Conservation (phyloP, 2,329 filamentous ascomycete species). For the Fusarium acutatum region DNA sequence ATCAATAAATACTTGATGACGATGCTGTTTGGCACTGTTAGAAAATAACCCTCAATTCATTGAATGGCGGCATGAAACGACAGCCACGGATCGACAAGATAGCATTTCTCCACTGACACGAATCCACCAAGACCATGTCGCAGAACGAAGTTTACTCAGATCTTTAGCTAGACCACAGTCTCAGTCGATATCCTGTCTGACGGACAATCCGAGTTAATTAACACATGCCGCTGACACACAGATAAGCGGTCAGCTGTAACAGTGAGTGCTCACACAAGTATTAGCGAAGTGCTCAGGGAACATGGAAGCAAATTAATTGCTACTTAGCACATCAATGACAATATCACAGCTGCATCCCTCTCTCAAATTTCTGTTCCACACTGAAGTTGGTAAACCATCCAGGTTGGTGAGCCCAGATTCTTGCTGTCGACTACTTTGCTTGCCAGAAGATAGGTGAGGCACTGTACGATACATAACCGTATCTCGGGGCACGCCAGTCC, state of each 20-base stretch:
- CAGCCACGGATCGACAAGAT: background rate
- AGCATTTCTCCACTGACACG: background rate
- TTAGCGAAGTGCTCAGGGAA: background rate
- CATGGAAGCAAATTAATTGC: background rate
- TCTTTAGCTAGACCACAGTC: background rate
- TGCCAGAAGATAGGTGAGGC: background rate
- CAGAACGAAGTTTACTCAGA: background rate
- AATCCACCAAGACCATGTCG: background rate
- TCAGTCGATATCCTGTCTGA: conserved; percentile 4
- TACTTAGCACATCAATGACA: background rate
- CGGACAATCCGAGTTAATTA: background rate
- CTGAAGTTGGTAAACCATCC: background rate
- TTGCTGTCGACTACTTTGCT: background rate
- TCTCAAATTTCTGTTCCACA: background rate
- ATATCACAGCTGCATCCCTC: background rate
- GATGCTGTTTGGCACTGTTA: background rate
- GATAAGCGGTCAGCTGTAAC: background rate
- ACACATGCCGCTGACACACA: conserved; percentile 13
- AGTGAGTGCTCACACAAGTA: background rate
- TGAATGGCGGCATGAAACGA: background rate
- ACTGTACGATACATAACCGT: background rate
- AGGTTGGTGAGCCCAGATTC: background rate
- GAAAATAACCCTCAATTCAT: background rate
- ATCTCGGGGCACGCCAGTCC: conserved; percentile 13
- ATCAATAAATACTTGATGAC: background rate